Percentiles rank a stretch among this genome's conserved stretches.
Conservation (phyloP, 306 rosid genomes). For the Corylus heterophylla region DNA sequence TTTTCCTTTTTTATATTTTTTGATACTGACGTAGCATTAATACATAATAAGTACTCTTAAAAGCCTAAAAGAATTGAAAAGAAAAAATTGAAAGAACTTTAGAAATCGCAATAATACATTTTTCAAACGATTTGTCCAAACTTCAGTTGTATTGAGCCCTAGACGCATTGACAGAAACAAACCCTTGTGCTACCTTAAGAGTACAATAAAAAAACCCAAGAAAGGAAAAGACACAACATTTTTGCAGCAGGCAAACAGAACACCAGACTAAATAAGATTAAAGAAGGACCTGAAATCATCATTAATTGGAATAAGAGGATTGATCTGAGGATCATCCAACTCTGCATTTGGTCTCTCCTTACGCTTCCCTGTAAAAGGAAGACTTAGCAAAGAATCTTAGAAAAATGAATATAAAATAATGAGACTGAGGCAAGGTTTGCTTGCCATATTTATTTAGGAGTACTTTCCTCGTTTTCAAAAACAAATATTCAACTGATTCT, state of each 20-base stretch:
- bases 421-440: neutral
- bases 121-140: neutral
- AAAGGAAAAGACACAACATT: neutral
- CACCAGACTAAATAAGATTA: neutral
- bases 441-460: neutral
- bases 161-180: neutral
- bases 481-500: neutral
- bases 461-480: neutral
- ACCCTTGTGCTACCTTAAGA: neutral
- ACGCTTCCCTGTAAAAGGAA: slow-evolving; percentile 67
- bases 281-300: slow-evolving; percentile 69
- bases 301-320: slow-evolving; percentile 70
- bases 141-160: neutral
- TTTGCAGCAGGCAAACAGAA: neutral
- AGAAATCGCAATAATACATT: neutral
- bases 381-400: neutral
- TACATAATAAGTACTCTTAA: neutral
- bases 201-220: neutral
- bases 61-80: neutral
- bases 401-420: too few relatives aligned
- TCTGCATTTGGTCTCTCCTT: slow-evolving; percentile 61
- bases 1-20: too few relatives aligned
- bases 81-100: neutral
- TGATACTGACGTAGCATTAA: neutral
- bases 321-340: slow-evolving; percentile 40